Conservation (phyloP, 2,329 filamentous ascomycete genomes). For the Fonsecaea multimorphosa region DNA sequence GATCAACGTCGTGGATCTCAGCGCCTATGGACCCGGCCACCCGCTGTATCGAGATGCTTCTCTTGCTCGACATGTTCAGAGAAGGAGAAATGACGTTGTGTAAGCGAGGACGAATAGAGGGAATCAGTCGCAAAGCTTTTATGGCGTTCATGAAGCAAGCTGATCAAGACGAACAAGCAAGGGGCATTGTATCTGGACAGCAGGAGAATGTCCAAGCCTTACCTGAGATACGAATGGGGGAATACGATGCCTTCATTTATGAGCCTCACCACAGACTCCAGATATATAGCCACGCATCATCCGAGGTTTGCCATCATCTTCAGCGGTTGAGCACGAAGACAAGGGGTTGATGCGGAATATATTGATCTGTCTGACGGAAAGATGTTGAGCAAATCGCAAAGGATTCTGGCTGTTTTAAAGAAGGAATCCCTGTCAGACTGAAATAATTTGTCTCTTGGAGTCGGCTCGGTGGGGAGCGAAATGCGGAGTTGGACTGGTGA, state of each 20-base stretch:
- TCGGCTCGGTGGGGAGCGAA: conserved; percentile 1
- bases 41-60: conserved; percentile 32
- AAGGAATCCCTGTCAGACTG: neutral
- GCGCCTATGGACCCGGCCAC: conserved; percentile 37
- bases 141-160: neutral
- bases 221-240: neutral
- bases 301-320: neutral
- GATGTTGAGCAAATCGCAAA: neutral
- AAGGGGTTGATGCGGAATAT: neutral
- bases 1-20: conserved; percentile 35
- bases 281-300: neutral
- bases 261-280: neutral
- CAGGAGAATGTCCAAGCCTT: neutral
- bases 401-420: neutral
- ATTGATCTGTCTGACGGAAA: neutral
- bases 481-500: neutral
- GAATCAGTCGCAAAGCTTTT: neutral
- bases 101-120: neutral
- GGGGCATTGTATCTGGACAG: neutral
- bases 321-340: neutral
- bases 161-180: neutral
- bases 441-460: neutral
- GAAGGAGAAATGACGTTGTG: neutral
- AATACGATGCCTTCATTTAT: neutral
- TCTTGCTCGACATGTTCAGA: conserved; percentile 3